phyloP scores from a whole-genome alignment of 2,329 filamentous ascomycete species.

The Apiospora malaysiana region DNA sequence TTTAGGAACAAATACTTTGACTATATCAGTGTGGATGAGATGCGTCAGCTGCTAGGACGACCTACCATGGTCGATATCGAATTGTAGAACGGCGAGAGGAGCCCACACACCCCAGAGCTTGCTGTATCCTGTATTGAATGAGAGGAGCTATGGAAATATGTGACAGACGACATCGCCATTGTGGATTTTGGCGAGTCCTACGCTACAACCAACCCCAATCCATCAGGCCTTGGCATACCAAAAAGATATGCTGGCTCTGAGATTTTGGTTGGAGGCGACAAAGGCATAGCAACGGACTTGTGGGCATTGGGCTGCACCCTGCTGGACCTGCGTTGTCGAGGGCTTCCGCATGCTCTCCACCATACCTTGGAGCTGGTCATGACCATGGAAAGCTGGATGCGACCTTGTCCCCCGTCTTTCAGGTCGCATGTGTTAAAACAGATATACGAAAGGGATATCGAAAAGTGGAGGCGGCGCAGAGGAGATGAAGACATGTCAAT shows the following conservation, averaged over 20 bases:
- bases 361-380: not conserved
- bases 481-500: not conserved
- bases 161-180: conserved; percentile 26
- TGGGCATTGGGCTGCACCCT: conserved; percentile 28
- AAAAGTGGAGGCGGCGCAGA: not conserved
- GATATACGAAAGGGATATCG: not conserved
- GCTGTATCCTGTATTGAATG: not conserved
- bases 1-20: conserved; percentile 23
- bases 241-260: conserved; percentile 27
- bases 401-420: not conserved
- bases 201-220: not conserved
- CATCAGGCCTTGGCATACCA: conserved; percentile 23
- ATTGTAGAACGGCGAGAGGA: not conserved
- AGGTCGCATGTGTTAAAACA: not conserved
- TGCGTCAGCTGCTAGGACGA: not conserved
- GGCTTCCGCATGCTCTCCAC: not conserved
- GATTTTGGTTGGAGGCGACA: not conserved
- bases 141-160: not conserved
- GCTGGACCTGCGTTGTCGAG: conserved; percentile 23
- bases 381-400: not conserved
- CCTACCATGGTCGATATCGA: not conserved
- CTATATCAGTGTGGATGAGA: conserved; percentile 20
- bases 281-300: conserved; percentile 22
- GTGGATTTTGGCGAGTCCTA: conserved; percentile 30
- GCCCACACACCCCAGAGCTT: not conserved